Base-by-base conservation (phyloP, 257 asterid genomes). In the Solanum gracilifrons region DNA sequence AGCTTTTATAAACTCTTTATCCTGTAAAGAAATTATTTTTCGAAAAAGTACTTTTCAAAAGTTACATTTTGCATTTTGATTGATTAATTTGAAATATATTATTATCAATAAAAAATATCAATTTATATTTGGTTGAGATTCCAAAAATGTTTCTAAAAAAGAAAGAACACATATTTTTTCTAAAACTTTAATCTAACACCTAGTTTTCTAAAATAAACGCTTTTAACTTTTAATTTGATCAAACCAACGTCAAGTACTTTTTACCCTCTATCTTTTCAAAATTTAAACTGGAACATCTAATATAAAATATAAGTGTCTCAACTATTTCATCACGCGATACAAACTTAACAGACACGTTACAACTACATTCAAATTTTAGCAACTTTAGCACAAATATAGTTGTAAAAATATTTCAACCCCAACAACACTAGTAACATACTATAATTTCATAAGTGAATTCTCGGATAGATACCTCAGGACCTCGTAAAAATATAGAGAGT, bases 311-410 rank as follows among this genome's bases (percentile, higher is more conserved):
- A 18, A 55, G n/a, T 55, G n/a, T 55, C n/a, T 55, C 64, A 55
- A 55, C 0, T 55, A 31, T 71, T 31, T 71, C 77, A 71, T 16
- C 41, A 13, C 6, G 1, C 1, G 0, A 69, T 9, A 69, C 10
- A 71, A 32, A 71, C 9, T 15, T 1, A 27, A 16, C 3, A 0
- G 0, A 16, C 8, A 51, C 0, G 11, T 68, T 27, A 31, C 12
- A 72, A 33, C 2, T 2, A 13, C 6, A 2, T 33, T 35, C 16
- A 6, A 74, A 35, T 1, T 3, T 33, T 0, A 73, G 6, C 20
- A 73, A 0, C 13, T 36, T 75, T 36, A 3, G 2, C 83, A 5
- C 33, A 37, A 0, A 36, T 5, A 37, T 0, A 0, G 1, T 21
- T 8, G 0, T 4, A 8, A 73, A 33, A 20, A 35, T 35, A 10